phyloP scores from a whole-genome alignment of 2,329 filamentous ascomycete species.

The Cercospora canescens region DNA sequence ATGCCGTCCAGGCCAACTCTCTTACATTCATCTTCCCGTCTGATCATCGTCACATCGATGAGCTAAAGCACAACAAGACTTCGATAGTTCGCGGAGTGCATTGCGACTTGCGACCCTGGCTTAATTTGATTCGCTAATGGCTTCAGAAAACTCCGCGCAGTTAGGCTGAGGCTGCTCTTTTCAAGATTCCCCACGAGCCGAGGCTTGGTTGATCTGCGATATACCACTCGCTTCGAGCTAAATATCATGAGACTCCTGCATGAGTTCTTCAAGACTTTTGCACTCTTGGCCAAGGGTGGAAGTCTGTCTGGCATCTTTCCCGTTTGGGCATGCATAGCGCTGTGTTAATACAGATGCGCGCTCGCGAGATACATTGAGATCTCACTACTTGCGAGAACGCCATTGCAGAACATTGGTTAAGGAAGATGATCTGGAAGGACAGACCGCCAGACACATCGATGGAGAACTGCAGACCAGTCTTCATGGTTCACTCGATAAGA shows the following conservation, averaged over 20 bases:
- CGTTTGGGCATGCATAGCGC: neutral
- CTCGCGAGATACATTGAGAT: neutral
- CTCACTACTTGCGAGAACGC: neutral
- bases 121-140: neutral
- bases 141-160: neutral
- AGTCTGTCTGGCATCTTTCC: neutral
- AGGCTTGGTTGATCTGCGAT: slow-evolving; percentile 1
- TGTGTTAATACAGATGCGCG: neutral
- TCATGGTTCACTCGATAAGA: neutral
- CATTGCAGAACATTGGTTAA: neutral
- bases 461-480: neutral
- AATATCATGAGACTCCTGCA: neutral
- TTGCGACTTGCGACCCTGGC: neutral
- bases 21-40: neutral
- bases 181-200: neutral
- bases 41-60: neutral
- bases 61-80: neutral
- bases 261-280: neutral
- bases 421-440: neutral
- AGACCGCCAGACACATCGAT: neutral
- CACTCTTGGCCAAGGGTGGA: neutral
- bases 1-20: neutral
- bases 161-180: neutral
- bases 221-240: neutral
- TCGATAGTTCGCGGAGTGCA: slow-evolving; percentile 6